phyloP scores from a whole-genome alignment of 2,329 filamentous ascomycete species.

The Periconia sp. region DNA sequence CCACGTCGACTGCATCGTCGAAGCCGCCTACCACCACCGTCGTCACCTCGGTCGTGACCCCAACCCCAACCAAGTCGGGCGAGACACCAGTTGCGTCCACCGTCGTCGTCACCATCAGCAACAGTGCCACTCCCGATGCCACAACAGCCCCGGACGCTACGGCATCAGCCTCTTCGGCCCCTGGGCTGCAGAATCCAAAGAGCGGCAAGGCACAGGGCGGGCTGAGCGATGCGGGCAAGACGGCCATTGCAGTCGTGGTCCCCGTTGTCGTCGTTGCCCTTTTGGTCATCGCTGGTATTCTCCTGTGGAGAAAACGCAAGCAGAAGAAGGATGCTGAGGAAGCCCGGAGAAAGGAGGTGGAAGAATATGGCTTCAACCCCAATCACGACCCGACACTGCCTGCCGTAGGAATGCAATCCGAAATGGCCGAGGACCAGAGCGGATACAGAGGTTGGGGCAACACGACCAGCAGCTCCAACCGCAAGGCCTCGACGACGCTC shows the following conservation, averaged over 20 bases:
- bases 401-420: conserved; percentile 61
- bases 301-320: conserved; percentile 89
- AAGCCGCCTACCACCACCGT: conserved; percentile 21
- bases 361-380: conserved; percentile 98
- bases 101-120: conserved; percentile 15
- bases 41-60: conserved; percentile 18
- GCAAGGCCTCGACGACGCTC: conserved; percentile 88
- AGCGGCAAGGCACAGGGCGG: conserved; percentile 42
- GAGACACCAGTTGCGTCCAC: conserved; percentile 8
- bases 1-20: conserved; percentile 31
- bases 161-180: background rate
- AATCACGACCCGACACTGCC: conserved; percentile 88
- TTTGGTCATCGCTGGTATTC: conserved; percentile 76
- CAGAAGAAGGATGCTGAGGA: conserved; percentile 84
- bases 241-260: conserved; percentile 91
- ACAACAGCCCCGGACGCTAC: conserved; percentile 14
- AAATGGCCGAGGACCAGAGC: conserved; percentile 76
- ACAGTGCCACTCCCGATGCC: conserved; percentile 8
- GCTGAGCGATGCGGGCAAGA: conserved; percentile 70
- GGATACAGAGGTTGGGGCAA: conserved; percentile 97
- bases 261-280: conserved; percentile 88
- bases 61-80: conserved; percentile 8
- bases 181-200: conserved; percentile 17
- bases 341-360: conserved; percentile 90
- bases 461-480: conserved; percentile 70